Evolutionary conservation across 2,329 filamentous ascomycete species (phyloP).

Genomic region (Sarocladium kiliense): DNA sequence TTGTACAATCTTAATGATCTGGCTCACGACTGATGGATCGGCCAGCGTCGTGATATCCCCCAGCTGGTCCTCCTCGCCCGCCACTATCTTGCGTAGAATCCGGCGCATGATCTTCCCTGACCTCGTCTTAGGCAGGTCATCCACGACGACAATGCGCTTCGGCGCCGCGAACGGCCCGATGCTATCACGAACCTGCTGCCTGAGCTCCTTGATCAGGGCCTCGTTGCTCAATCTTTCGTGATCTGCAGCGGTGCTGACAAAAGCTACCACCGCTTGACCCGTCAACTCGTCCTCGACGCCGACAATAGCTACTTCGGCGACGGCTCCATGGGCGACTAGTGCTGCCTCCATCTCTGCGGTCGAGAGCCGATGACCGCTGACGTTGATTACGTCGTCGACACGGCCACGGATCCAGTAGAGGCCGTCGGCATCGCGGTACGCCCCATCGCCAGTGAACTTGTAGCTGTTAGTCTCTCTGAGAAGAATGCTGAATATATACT

Average conservation of each 20-base stretch:
- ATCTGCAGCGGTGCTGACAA: conserved; percentile 86
- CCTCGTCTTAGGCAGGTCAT: conserved; percentile 93
- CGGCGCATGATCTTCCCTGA: conserved; percentile 99
- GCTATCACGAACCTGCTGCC: conserved; percentile 91
- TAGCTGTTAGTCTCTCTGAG: neutral
- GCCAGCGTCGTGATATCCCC: conserved; percentile 92
- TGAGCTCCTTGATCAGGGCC: conserved; percentile 84
- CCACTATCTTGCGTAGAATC: conserved; percentile 94
- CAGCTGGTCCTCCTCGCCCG: conserved; percentile 93
- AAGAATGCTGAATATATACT: neutral
- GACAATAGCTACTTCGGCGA: conserved; percentile 93
- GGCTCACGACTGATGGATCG: conserved; percentile 82
- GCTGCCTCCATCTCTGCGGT: conserved; percentile 98
- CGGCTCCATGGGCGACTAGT: conserved; percentile 81
- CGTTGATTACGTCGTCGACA: conserved; percentile 98
- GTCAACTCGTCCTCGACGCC: conserved; percentile 91
- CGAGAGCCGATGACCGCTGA: conserved; percentile 90
- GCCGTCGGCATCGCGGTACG: conserved; percentile 91
- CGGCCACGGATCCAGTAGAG: conserved; percentile 99
- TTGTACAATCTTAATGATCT: conserved; percentile 81
- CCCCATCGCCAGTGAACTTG: conserved; percentile 90
- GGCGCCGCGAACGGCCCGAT: conserved; percentile 97
- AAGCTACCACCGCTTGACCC: conserved; percentile 95
- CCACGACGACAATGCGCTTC: conserved; percentile 85
- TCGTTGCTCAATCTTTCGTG: conserved; percentile 71